These are phyloP conservation scores for Monascus ruber DNA, from an alignment of 2,329 filamentous ascomycete genomes.

Conservation along the genomic window DNA sequence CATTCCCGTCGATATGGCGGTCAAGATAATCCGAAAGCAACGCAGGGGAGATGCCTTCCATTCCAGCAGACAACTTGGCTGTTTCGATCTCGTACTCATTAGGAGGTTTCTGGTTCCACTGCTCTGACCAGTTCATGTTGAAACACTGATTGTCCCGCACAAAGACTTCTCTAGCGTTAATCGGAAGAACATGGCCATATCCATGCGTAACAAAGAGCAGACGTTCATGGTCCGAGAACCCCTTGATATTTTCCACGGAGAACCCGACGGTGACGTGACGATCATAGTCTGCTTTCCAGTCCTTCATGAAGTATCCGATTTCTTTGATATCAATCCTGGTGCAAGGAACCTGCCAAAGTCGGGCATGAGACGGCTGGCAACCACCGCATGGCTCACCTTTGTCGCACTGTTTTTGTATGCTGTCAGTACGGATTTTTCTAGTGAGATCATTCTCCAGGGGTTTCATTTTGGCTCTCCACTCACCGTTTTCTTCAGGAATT, in stretches of 20 bases:
- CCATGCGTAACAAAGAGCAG: conserved; percentile 91
- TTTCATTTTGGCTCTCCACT: conserved; percentile 5
- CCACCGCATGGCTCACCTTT: conserved; percentile 93
- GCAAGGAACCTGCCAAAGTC: conserved; percentile 94
- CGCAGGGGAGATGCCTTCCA: conserved; percentile 71
- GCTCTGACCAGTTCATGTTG: conserved; percentile 87
- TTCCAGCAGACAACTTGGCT: conserved; percentile 76
- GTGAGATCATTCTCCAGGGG: background rate
- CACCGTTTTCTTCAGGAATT: conserved; percentile 92
- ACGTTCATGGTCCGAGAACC: conserved; percentile 52
- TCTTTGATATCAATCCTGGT: conserved; percentile 98
- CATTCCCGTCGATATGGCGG: conserved; percentile 83
- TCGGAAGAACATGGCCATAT: conserved; percentile 83
- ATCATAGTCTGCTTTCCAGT: conserved; percentile 96
- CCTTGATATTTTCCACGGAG: conserved; percentile 91
- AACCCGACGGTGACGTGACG: conserved; percentile 77
- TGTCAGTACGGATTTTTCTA: background rate
- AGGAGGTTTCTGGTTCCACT: conserved; percentile 55
- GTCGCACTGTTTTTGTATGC: conserved; percentile 49
- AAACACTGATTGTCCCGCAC: conserved; percentile 89
- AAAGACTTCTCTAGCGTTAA: conserved; percentile 87
- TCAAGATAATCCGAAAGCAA: conserved; percentile 87
- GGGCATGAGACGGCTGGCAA: conserved; percentile 88
- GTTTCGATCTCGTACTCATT: conserved; percentile 78
- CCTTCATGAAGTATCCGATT: conserved; percentile 97